These are phyloP conservation scores for Tilletia setariae DNA, from an alignment of 1,284 basidiomycete species.

Conservation along the genomic window DNA sequence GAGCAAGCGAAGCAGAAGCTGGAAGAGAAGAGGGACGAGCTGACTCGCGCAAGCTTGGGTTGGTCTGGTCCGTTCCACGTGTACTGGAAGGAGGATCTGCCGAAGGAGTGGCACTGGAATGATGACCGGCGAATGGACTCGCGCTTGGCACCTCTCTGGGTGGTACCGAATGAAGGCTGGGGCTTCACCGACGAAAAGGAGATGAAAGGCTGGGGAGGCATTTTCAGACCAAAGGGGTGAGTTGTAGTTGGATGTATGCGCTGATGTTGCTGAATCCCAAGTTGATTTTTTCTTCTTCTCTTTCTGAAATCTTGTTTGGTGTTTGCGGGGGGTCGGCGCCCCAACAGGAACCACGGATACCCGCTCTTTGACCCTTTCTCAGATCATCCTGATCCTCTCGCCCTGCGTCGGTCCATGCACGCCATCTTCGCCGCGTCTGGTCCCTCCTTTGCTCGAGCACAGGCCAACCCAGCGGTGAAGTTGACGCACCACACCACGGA, in stretches of 20 bases:
- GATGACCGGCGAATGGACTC: neutral
- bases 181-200: constrained; percentile 20
- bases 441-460: constrained; percentile 64
- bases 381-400: constrained; percentile 1
- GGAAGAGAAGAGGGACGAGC: neutral
- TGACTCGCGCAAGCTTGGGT: constrained; percentile 14
- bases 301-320: no score
- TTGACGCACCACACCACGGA: constrained; percentile 56
- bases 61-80: constrained; percentile 18
- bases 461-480: constrained; percentile 33
- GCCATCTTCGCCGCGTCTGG: constrained; percentile 87
- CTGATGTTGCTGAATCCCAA: neutral
- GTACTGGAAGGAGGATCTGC: constrained; percentile 17
- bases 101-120: constrained; percentile 21
- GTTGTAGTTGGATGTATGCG: constrained; percentile 46
- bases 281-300: no score
- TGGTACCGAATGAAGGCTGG: constrained; percentile 21
- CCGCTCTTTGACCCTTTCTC: constrained; percentile 62
- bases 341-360: constrained; percentile 76
- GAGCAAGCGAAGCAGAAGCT: neutral
- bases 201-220: constrained; percentile 60
- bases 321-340: no score
- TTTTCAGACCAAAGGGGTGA: constrained; percentile 66
- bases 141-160: constrained; percentile 21
- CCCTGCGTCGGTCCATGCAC: constrained; percentile 65